Percentiles rank a stretch among this genome's conserved stretches.
phyloP scores from a whole-genome alignment of 2,329 filamentous ascomycete genomes.

The Colletotrichum euphorbiae region DNA sequence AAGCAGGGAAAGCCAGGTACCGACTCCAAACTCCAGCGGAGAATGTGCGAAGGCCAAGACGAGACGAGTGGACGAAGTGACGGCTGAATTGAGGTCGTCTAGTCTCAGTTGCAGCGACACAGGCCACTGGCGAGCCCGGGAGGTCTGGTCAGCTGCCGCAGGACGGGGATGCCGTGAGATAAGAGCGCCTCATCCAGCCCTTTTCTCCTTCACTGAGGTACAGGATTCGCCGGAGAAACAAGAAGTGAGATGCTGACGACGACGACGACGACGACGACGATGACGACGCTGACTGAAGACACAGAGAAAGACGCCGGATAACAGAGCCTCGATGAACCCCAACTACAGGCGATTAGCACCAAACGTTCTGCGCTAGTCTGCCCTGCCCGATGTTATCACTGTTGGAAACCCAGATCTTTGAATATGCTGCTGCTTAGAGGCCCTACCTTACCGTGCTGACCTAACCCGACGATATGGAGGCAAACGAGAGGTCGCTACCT shows the following conservation, averaged over 20 bases:
- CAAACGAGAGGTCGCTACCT: too few species aligned
- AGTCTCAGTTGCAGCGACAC: constrained; percentile 23
- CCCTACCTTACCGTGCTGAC: too few species aligned
- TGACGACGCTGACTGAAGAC: background rate
- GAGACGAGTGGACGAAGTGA: constrained; percentile 15
- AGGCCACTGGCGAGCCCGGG: constrained; percentile 30
- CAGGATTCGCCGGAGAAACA: background rate
- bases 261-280: background rate
- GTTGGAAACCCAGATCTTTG: too few species aligned
- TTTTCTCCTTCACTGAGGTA: too few species aligned
- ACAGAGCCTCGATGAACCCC: too few species aligned
- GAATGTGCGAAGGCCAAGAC: constrained; percentile 31
- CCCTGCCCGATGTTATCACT: too few species aligned
- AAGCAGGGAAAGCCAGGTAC: constrained; percentile 12
- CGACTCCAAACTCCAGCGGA: background rate
- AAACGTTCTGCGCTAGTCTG: too few species aligned
- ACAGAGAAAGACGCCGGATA: background rate
- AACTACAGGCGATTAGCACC: too few species aligned
- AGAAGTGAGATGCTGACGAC: background rate
- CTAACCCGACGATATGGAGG: too few species aligned
- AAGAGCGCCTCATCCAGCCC: too few species aligned
- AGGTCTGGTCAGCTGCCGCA: constrained; percentile 32
- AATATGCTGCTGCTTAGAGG: too few species aligned
- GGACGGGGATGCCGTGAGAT: too few species aligned
- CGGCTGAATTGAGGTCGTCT: constrained; percentile 24